Conservation (phyloP, 1,139 yeast genomes). For the Suhomyces ambrosiae region DNA sequence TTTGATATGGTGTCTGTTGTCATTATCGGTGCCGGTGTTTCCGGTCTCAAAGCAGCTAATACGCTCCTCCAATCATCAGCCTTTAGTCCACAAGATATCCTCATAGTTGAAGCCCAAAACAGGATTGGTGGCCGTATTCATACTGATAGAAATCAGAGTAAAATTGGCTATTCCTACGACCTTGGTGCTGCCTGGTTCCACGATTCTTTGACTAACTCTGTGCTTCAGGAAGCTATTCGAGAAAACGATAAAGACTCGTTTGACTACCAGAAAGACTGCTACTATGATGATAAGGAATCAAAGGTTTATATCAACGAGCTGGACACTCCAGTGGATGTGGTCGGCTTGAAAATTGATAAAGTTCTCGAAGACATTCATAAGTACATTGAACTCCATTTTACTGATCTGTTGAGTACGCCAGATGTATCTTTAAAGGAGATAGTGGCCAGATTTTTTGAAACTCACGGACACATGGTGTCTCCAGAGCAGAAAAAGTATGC, state of each 20-base stretch:
- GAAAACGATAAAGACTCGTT: slow-evolving; percentile 26
- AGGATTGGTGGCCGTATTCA: slow-evolving; percentile 51
- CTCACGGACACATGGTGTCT: slow-evolving; percentile 50
- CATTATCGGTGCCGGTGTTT: slow-evolving; percentile 79
- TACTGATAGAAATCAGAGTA: slow-evolving; percentile 31
- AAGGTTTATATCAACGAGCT: slow-evolving; percentile 51
- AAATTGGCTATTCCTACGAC: slow-evolving; percentile 53
- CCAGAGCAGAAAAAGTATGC: slow-evolving; percentile 52
- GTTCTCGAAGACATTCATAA: slow-evolving; percentile 62
- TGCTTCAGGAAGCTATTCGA: slow-evolving; percentile 38
- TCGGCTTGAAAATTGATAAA: slow-evolving; percentile 29
- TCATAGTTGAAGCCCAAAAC: slow-evolving; percentile 54
- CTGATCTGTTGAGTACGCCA: slow-evolving; percentile 42
- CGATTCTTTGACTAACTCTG: slow-evolving; percentile 67
- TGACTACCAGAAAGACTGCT: slow-evolving; percentile 32
- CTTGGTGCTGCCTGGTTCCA: slow-evolving; percentile 92
- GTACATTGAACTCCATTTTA: slow-evolving; percentile 58
- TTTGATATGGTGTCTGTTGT: slow-evolving; percentile 23
- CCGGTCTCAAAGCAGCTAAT: slow-evolving; percentile 80
- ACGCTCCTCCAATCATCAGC: slow-evolving; percentile 47
- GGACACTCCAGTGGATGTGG: slow-evolving; percentile 30
- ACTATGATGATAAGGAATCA: slow-evolving; percentile 56
- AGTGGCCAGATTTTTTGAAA: slow-evolving; percentile 47
- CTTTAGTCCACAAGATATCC: slow-evolving; percentile 26
- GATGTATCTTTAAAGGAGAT: slow-evolving; percentile 56